Base-by-base conservation (phyloP, 1,139 yeast species). In the Diutina rugosa region DNA sequence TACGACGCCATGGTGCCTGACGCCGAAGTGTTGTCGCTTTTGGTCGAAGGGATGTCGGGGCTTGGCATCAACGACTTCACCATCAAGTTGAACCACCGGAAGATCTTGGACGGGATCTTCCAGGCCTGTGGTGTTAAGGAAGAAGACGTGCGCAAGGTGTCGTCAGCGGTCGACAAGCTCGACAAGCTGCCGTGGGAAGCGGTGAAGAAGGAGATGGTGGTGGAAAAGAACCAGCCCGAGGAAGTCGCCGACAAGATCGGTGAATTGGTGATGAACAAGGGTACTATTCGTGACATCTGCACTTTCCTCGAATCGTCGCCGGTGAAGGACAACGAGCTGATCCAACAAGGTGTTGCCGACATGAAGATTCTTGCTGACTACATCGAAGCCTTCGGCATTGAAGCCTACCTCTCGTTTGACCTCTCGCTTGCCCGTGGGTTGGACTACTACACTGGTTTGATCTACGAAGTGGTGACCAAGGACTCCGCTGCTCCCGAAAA, bases 1-100 rank as follows among this genome's bases (percentile, higher is more conserved):
- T 91, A 87, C 69, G 99, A 93, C 67, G 67, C 84, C 49, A 93
- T 93, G 99, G 95, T 93, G 54, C 96, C 99, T 30, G 99, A 93
- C 69, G 84, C 97, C 8, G 99, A 93, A 73, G 78, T 87, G 59
- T 79, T 93, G 71, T 81, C 87, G 58, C 76, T 93, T 59, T 72
- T 87, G 51, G 90, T 88, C 57, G 96, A 90, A 69, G 97, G 97
- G 57, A 79, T 93, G 63, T 80, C 84, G 5, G 81, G 85, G 4
- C 77, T 93, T 63, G 97, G 97, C 26, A 89, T 93, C 67, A 74
- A 76, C 46, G 97, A 90, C 63, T 93, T 90, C 77, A 91, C 90
- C 69, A 78, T 93, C 69, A 93, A 93, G 73, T 73, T 93, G 64
- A 93, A 93, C 73, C 97, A 93, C 78, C 84, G 99, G 72, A 91